Conservation (phyloP, 2,329 filamentous ascomycete species). For the Triangularia verruculosa region DNA sequence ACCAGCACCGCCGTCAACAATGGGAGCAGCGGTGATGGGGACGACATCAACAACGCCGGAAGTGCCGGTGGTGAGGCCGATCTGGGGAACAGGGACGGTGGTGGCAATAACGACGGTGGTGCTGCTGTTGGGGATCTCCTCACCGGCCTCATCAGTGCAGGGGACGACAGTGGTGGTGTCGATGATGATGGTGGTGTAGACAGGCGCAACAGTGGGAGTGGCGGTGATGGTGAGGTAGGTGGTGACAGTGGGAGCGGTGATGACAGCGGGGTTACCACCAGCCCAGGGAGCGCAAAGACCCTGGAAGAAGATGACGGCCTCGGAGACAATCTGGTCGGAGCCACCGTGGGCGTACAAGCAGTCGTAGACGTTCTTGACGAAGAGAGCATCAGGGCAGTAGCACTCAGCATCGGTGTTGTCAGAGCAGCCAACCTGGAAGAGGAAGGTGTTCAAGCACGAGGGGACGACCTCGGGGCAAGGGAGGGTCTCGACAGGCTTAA, state of each 20-base stretch:
- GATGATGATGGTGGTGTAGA: constrained; percentile 47
- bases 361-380: constrained; percentile 74
- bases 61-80: constrained; percentile 45
- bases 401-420: constrained; percentile 80
- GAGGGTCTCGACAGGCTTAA: constrained; percentile 42
- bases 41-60: constrained; percentile 40
- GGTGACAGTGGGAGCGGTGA: constrained; percentile 67
- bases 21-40: constrained; percentile 37
- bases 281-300: constrained; percentile 82
- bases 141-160: constrained; percentile 45
- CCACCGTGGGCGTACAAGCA: constrained; percentile 78
- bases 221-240: constrained; percentile 56
- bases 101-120: constrained; percentile 46
- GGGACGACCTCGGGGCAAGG: constrained; percentile 72
- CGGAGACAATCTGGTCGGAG: constrained; percentile 61
- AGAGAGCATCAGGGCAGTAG: constrained; percentile 79
- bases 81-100: constrained; percentile 51
- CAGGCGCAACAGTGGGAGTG: constrained; percentile 39
- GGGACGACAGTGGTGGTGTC: constrained; percentile 51
- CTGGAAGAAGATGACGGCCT: constrained; percentile 79
- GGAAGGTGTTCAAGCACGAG: constrained; percentile 88
- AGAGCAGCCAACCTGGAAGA: constrained; percentile 69
- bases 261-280: constrained; percentile 76
- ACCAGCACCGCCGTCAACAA: constrained; percentile 22
- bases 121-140: constrained; percentile 49